Evolutionary conservation across 1,284 basidiomycete species (phyloP).

Genomic region (Trametes pubescens): DNA sequence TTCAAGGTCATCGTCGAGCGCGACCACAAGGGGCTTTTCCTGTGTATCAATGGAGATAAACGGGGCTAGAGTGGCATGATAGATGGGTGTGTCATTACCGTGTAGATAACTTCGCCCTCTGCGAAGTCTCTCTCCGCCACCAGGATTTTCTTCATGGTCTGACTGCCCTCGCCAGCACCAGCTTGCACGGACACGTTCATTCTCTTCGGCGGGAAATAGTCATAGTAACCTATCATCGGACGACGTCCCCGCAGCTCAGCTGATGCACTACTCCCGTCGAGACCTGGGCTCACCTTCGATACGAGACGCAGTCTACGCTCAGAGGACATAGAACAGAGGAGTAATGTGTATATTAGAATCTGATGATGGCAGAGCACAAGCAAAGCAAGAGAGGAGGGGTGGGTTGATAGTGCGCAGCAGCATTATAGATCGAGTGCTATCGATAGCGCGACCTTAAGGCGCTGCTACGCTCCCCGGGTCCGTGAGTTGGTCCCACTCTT

Average conservation of each 20-base stretch:
- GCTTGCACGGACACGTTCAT: slow-evolving; percentile 66
- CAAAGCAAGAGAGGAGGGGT: slow-evolving; percentile 23
- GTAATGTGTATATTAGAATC: slow-evolving; percentile 73
- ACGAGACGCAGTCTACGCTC: slow-evolving; percentile 66
- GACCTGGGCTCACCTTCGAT: slow-evolving; percentile 75
- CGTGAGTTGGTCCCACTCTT: slow-evolving; percentile 86
- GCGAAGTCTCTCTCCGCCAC: slow-evolving; percentile 73
- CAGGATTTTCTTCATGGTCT: slow-evolving; percentile 59
- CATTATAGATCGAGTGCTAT: slow-evolving; percentile 27
- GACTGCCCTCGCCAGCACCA: slow-evolving; percentile 50
- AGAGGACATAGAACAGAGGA: slow-evolving; percentile 36
- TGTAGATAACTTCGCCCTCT: slow-evolving; percentile 78
- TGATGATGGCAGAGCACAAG: slow-evolving; percentile 38
- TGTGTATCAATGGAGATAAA: slow-evolving; percentile 43
- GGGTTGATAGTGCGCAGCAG: slow-evolving; percentile 23
- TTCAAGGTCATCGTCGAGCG: slow-evolving; percentile 75
- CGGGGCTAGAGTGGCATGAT: too few relatives aligned
- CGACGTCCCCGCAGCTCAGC: slow-evolving; percentile 32
- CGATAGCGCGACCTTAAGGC: slow-evolving; percentile 30
- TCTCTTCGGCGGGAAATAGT: slow-evolving; percentile 72
- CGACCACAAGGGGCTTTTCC: slow-evolving; percentile 77
- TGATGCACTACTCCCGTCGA: slow-evolving; percentile 31
- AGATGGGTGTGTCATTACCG: slow-evolving; percentile 52
- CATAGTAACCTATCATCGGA: slow-evolving; percentile 70
- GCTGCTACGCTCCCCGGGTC: slow-evolving; percentile 67